These are phyloP conservation scores for Quercus suber DNA, from an alignment of 306 rosid genomes.

Conservation along the genomic window DNA sequence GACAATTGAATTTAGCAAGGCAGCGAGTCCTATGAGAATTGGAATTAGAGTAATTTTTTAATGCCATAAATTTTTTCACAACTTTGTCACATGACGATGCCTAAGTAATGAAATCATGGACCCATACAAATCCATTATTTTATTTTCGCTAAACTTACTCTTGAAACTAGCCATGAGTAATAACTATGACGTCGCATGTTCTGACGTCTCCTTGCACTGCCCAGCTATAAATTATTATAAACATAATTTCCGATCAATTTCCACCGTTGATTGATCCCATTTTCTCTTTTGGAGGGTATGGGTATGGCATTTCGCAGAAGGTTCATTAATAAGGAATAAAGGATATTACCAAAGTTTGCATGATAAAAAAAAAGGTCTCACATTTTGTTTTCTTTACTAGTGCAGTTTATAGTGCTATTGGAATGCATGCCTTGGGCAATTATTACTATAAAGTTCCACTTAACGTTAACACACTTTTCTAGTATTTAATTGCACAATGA, in stretches of 20 bases:
- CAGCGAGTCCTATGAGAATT: no score
- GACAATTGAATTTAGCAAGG: no score
- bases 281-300: not conserved
- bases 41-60: no score
- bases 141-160: no score
- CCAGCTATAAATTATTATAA: no score
- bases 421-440: not conserved
- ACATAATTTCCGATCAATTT: no score
- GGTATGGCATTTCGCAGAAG: not conserved
- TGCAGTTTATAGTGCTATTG: not conserved
- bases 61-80: no score
- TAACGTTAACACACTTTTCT: not conserved
- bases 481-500: not conserved
- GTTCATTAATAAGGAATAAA: not conserved
- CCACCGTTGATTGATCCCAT: no score
- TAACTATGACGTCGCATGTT: no score
- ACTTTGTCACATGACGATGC: accelerated
- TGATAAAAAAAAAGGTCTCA: not conserved
- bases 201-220: no score
- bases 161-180: no score
- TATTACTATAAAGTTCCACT: not conserved
- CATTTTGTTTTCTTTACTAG: not conserved
- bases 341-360: not conserved
- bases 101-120: accelerated
- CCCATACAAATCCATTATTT: no score